Evolutionary conservation across 306 rosid genomes (phyloP), one percentile per base, ranked within the genome.

Genomic region (Malus orientalis): DNA sequence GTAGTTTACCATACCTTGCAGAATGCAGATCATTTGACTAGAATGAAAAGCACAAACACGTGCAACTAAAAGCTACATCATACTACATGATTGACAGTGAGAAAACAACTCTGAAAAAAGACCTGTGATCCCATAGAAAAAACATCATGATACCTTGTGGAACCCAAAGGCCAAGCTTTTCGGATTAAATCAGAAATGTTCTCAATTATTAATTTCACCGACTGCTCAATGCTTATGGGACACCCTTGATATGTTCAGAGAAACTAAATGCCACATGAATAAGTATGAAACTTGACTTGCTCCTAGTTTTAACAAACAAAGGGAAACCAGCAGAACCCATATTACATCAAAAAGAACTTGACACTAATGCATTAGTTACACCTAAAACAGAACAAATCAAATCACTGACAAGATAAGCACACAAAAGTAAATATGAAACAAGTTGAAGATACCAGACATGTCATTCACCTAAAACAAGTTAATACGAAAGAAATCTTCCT

Each of bases 281-380:
- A 27, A n/a, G 72, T 15, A 47, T 19, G 38, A 73, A 11, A 27
- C n/a, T 47, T 22, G 45, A 70, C 14, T 18, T 74, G 33, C 68
- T 27, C 49, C 69, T 22, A 38, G 73, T 53, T 70, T 38, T 58
- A 32, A 69, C 11, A 14, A 69, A 44, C 49, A 72, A 63, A 70
- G 59, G n/a, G 53, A 73, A 74, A 78, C 69, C 73, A 80, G 75
- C 33, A 55, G 3, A 42, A 19, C 6, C 64, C 12, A 12, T 75
- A 10, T 36, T 32, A 45, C 19, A 69, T 80, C 16, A 59, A 70
- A 78, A 70, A 40, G 54, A 77, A 27, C 19, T 66, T 58, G 73
- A 23, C 20, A 78, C 51, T 15, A 12, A 68, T n/a, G 72, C 25
- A 72, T 51, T 42, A 71, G 55, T 53, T 25, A 67, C 6, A 44